Percentiles rank a stretch among this genome's conserved stretches.
Conservation (phyloP, 768 basidiomycete genomes). For the Russula sp. region DNA sequence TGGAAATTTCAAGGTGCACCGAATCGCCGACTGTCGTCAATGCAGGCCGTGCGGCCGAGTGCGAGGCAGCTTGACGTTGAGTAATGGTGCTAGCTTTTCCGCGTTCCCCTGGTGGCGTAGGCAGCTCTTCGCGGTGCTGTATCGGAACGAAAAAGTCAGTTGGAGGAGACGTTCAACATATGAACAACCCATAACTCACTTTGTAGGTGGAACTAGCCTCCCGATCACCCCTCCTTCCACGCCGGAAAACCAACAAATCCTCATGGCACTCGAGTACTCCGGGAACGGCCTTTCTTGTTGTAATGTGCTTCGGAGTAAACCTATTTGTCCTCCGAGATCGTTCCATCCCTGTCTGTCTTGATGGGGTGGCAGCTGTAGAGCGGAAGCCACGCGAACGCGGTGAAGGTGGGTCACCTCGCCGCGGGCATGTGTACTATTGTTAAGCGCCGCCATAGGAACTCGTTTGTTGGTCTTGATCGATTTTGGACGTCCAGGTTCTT, state of each 20-base stretch:
- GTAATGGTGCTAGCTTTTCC: background rate
- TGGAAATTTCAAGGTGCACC: background rate
- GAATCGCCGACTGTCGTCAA: conserved; percentile 1
- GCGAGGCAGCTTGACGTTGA: background rate
- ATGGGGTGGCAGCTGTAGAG: background rate
- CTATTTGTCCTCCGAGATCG: background rate
- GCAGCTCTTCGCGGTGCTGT: conserved; percentile 6
- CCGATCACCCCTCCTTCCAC: conserved; percentile 3
- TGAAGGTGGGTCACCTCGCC: background rate
- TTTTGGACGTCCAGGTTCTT: conserved; percentile 1
- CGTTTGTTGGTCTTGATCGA: background rate
- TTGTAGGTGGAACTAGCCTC: background rate
- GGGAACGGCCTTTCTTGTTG: background rate
- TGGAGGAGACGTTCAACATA: background rate
- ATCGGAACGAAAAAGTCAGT: background rate
- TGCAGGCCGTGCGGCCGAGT: background rate
- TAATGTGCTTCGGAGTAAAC: background rate
- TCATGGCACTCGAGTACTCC: background rate
- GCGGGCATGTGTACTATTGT: background rate
- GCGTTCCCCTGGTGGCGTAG: background rate
- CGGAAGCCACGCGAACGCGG: background rate
- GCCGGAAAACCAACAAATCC: background rate
- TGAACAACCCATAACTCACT: conserved; percentile 8
- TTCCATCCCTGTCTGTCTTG: background rate
- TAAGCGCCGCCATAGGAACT: conserved; percentile 10